Conservation (phyloP, 768 basidiomycete genomes). For the Podaxis pistillaris region DNA sequence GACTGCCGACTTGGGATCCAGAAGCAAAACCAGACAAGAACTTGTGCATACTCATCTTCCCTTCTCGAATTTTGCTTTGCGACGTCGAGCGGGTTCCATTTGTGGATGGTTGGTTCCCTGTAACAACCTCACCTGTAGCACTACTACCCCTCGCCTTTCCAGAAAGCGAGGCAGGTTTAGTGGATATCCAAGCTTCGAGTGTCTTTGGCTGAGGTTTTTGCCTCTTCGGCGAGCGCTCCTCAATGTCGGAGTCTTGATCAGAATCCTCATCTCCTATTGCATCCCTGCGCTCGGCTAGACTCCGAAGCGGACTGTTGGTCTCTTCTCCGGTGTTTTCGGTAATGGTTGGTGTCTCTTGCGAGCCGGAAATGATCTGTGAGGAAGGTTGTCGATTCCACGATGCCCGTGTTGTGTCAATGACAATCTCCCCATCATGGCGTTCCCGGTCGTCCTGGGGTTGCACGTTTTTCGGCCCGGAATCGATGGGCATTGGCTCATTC, state of each 20-base stretch:
- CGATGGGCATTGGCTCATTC: slow-evolving; percentile 12
- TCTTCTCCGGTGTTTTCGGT: background rate
- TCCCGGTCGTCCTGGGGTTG: background rate
- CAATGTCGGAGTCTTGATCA: background rate
- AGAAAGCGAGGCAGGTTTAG: background rate
- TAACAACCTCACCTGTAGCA: background rate
- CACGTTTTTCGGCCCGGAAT: slow-evolving; percentile 15
- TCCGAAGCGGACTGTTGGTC: background rate
- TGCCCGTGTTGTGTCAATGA: slow-evolving; percentile 24
- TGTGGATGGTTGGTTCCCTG: background rate
- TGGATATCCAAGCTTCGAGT: background rate
- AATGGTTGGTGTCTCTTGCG: background rate
- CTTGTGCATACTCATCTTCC: slow-evolving; percentile 11
- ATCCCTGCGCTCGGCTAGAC: background rate
- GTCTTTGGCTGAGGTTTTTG: slow-evolving; percentile 19
- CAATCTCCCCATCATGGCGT: slow-evolving; percentile 2
- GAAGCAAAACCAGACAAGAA: slow-evolving; percentile 12
- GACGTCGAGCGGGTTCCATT: background rate
- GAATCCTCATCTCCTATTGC: background rate
- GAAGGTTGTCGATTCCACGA: slow-evolving; percentile 29
- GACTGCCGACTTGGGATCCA: background rate
- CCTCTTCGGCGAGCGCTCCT: slow-evolving; percentile 38
- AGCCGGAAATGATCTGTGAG: background rate
- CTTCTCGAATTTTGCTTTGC: slow-evolving; percentile 1
- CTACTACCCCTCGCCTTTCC: background rate